Evolutionary conservation across 768 basidiomycete genomes (phyloP), one percentile per base, ranked within the genome.

Genomic region (Pseudohyphozyma bogoriensis): DNA sequence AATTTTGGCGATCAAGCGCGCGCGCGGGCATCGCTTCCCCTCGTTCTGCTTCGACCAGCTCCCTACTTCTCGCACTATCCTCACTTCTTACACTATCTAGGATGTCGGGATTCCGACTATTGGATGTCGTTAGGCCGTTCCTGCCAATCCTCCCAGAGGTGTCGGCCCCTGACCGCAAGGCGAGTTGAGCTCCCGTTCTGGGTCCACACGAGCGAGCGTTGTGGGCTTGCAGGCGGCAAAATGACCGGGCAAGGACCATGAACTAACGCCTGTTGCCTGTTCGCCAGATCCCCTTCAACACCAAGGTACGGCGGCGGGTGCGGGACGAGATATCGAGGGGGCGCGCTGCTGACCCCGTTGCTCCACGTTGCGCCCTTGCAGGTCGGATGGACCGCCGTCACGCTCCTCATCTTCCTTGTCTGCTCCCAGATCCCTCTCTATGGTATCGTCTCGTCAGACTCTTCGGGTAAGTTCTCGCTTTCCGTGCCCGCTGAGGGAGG

Each of bases 371-470:
- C 20, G 22, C 31, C 1, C 31, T 5, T 24, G 7, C 62, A 70
- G 70, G 65, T 70, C 65, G 78, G 92, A 85, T 96, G 92, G 93
- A 99, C 93, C 11, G 90, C 93, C 58, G 90, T 97, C 33, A 97
- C 93, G 4, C 89, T 99, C 72, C 85, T 96, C 76, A 96, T 99
- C 76, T 97, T 96, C 87, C 77, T 99, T 72, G 93, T 97, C 65
- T 97, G 93, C 81, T 96, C 92, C 31, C 95, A 97, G 78, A 93
- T 97, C 35, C 95, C 95, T 9, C 81, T 99, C 50, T 99, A 97
- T 76, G 95, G 95, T 65, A 97, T 99, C 83, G 93, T 96, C 85
- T 95, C 90, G 32, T 95, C 91, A 61, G 93, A 99, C 80, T 95
- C 91, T 68, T 90, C 90, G 56, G 70, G 70, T 69, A 10, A 44